Evolutionary conservation across 2,329 filamentous ascomycete species (phyloP), one percentile per base, ranked within the genome.

Genomic region (Mycogone perniciosa): DNA sequence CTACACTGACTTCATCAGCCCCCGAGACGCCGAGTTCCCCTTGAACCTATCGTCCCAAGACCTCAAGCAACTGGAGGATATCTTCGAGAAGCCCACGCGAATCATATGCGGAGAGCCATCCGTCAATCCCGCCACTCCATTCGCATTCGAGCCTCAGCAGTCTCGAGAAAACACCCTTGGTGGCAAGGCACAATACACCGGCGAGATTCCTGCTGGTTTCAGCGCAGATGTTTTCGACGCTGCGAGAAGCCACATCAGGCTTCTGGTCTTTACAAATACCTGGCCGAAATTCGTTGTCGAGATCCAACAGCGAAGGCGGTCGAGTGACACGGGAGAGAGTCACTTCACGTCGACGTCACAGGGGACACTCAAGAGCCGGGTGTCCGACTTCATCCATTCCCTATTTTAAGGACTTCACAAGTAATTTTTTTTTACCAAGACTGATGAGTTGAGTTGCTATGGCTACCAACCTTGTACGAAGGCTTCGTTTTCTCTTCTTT

Each of bases 181-280:
- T 10, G 11, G n/a, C 40, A 30, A 30, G 31, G 33, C 27, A 26
- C 30, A 56, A 6, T 73, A 67, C 51, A 62, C 62, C 9, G 73
- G 72, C 7, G 66, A 71, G 1, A 70, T 79, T 20, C 71, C 79
- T 0, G 62, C 65, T 0, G 64, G 50, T 0, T 85, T 85, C 51
- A 66, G 72, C 38, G 61, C 67, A 1, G 60, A 60, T 0, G 70
- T 85, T 2, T 86, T 86, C 56, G 80, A 85, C 58, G 70, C 67
- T 4, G 78, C 80, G 0, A 73, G 82, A 58, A 63, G 65, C 8
- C 76, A 75, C 56, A 77, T 86, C 66, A 84, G 83, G 64, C 82
- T 85, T 53, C 71, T 85, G 7, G 82, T 86, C 2, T 67, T 85
- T 55, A 84, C 81, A 9, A 86, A 86, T 62, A 86, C 83, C 0